Conservation (phyloP, 2,329 filamentous ascomycete species). For the Seiridium cupressi region DNA sequence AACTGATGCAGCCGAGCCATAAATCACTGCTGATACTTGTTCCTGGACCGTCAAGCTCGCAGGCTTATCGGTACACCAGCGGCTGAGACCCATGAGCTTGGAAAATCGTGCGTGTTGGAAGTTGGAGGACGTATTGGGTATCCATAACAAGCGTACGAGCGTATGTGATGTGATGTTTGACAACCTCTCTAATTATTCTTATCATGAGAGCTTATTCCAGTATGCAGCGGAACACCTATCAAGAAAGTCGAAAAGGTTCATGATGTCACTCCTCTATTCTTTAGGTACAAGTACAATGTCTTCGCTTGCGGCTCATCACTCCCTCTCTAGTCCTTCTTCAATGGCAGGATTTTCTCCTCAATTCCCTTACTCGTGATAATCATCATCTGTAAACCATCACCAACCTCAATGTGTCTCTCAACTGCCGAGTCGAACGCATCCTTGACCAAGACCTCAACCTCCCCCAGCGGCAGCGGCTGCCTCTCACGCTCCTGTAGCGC, state of each 20-base stretch:
- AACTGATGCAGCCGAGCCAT: too few species aligned
- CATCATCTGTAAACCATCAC: slow-evolving; percentile 93
- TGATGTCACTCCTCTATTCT: slow-evolving; percentile 15
- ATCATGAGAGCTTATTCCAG: too few species aligned
- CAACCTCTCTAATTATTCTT: too few species aligned
- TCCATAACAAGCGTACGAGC: too few species aligned
- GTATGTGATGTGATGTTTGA: too few species aligned
- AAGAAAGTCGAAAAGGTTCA: background rate
- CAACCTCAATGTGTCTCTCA: slow-evolving; percentile 98
- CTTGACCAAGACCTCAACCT: slow-evolving; percentile 85
- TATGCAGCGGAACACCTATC: background rate
- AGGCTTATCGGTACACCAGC: too few species aligned
- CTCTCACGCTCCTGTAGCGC: slow-evolving; percentile 70
- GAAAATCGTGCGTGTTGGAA: too few species aligned
- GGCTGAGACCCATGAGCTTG: too few species aligned
- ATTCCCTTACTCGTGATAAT: slow-evolving; percentile 87
- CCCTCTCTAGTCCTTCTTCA: slow-evolving; percentile 80
- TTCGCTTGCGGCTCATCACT: background rate
- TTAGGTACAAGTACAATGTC: slow-evolving; percentile 14
- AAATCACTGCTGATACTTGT: too few species aligned
- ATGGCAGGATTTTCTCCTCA: slow-evolving; percentile 75
- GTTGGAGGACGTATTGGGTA: too few species aligned
- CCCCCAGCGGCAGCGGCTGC: slow-evolving; percentile 66
- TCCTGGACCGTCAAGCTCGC: too few species aligned
- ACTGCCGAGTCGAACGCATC: slow-evolving; percentile 98